These are phyloP conservation scores for Ogataea degrootiae DNA, from an alignment of 805 yeast species.

Conservation along the genomic window DNA sequence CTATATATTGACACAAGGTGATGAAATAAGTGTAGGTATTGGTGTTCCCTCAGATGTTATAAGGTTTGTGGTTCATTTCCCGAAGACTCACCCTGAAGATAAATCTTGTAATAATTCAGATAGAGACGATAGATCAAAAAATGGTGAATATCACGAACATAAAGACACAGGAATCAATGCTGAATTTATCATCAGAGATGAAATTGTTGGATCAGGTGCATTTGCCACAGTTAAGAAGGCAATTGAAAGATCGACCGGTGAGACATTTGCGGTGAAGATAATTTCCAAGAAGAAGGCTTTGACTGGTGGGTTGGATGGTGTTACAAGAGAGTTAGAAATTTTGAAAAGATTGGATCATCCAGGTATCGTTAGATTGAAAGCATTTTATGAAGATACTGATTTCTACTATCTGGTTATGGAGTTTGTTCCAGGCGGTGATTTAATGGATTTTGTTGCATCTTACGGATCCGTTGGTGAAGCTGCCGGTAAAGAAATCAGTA, in stretches of 20 bases:
- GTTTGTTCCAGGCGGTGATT: conserved; percentile 91
- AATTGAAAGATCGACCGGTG: conserved; percentile 78
- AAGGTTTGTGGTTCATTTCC: conserved; percentile 47
- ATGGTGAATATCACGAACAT: conserved; percentile 6
- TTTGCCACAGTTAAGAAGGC: conserved; percentile 95
- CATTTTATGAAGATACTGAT: conserved; percentile 78
- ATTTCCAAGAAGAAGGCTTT: conserved; percentile 75
- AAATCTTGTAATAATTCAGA: conserved; percentile 22
- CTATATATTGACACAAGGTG: conserved; percentile 85
- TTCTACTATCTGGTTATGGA: conserved; percentile 91
- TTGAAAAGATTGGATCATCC: conserved; percentile 76
- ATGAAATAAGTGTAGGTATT: conserved; percentile 83
- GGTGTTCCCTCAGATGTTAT: conserved; percentile 73
- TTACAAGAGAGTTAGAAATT: conserved; percentile 79
- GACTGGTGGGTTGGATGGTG: conserved; percentile 74
- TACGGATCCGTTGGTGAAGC: conserved; percentile 90
- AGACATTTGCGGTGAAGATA: conserved; percentile 85
- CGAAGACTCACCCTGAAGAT: conserved; percentile 29
- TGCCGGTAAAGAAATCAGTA: conserved; percentile 80
- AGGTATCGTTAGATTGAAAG: conserved; percentile 75
- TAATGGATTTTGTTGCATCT: conserved; percentile 95
- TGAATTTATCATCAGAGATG: conserved; percentile 73
- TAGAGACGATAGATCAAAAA: background rate
- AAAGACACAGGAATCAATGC: conserved; percentile 25
- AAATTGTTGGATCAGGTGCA: conserved; percentile 95